Percentiles rank a stretch among this genome's conserved stretches.
Conservation (phyloP, 257 asterid species). For the Jacaranda copaia region DNA sequence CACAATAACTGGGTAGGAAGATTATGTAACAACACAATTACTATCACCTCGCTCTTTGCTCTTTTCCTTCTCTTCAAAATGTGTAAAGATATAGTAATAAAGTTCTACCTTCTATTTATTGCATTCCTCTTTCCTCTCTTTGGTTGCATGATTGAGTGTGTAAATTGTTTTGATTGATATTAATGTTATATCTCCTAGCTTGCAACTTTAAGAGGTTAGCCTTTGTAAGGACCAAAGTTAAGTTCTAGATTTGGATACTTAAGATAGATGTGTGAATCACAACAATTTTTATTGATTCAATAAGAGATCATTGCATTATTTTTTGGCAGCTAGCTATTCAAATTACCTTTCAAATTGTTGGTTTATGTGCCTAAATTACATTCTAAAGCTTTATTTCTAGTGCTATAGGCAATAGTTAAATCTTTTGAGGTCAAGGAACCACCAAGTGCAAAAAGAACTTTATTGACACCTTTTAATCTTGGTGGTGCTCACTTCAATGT, state of each 20-base stretch:
- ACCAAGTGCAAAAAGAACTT: slow-evolving; percentile 69
- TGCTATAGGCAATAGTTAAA: slow-evolving; percentile 86
- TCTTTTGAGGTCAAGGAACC: slow-evolving; percentile 94
- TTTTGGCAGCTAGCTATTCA: too few species aligned
- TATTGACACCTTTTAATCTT: slow-evolving; percentile 7
- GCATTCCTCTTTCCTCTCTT: neutral
- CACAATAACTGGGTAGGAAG: neutral
- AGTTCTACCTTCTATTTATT: too few species aligned
- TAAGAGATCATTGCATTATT: neutral
- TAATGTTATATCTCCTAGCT: slow-evolving; percentile 5
- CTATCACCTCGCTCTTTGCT: neutral
- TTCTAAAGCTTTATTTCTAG: slow-evolving; percentile 34
- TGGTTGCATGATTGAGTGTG: neutral
- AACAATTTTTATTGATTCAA: neutral
- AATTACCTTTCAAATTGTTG: too few species aligned
- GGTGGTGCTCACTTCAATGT: neutral
- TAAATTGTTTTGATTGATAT: neutral
- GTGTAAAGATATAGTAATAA: too few species aligned
- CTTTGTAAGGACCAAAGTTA: slow-evolving; percentile 6
- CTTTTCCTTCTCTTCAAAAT: neutral
- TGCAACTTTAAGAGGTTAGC: slow-evolving; percentile 20
- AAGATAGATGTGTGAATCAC: neutral
- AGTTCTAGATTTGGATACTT: slow-evolving; percentile 8
- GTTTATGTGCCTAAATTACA: slow-evolving; percentile 12
- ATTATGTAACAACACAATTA: neutral